phyloP scores from a whole-genome alignment of 2,329 filamentous ascomycete genomes.

The Pezicula rhizophila region DNA sequence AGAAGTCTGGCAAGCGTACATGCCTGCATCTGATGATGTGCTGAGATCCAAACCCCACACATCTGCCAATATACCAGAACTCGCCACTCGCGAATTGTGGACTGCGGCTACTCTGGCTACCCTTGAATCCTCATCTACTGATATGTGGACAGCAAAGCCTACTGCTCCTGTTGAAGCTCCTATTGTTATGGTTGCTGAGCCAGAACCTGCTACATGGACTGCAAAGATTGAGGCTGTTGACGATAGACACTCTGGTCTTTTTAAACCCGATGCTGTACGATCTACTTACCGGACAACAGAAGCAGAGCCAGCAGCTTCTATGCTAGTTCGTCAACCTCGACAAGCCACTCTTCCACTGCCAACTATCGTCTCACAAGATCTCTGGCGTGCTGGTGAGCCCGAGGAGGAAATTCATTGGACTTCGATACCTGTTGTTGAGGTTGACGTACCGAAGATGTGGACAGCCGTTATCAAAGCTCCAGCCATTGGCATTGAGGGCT shows the following conservation, averaged over 20 bases:
- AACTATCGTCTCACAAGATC: too few species aligned
- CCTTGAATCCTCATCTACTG: neutral
- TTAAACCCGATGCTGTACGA: slow-evolving; percentile 8
- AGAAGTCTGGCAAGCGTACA: slow-evolving; percentile 15
- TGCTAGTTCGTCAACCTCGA: neutral
- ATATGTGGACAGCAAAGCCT: slow-evolving; percentile 8
- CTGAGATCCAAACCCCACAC: slow-evolving; percentile 12
- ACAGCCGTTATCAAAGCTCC: neutral
- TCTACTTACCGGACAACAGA: slow-evolving; percentile 13
- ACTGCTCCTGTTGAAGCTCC: neutral
- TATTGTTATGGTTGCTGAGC: neutral
- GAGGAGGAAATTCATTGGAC: neutral
- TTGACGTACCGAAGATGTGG: neutral
- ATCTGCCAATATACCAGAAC: slow-evolving; percentile 5
- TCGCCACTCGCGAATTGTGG: slow-evolving; percentile 16
- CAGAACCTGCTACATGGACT: slow-evolving; percentile 12
- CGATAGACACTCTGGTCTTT: slow-evolving; percentile 12
- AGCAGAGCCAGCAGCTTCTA: slow-evolving; percentile 9
- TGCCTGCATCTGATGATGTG: slow-evolving; percentile 9
- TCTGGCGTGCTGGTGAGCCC: too few species aligned
- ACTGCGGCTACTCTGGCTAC: neutral
- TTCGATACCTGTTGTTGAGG: neutral
- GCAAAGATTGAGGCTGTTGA: neutral
- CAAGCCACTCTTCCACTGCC: too few species aligned
- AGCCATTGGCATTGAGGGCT: slow-evolving; percentile 4